Conservation (phyloP, 805 yeast species). For the Teunomyces tritomae region DNA sequence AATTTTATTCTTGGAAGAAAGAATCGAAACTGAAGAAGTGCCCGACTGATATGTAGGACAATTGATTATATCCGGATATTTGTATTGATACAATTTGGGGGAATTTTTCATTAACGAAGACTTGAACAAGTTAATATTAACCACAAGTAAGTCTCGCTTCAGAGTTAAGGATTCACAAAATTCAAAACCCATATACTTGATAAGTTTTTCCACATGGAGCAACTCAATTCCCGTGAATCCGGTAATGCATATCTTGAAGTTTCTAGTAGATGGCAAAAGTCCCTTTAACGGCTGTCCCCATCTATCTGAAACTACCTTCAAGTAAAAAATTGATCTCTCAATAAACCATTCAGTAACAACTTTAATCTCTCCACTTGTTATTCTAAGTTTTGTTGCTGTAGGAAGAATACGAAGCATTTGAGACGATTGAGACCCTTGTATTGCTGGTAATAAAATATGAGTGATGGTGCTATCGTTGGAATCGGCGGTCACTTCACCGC, state of each 20-base stretch:
- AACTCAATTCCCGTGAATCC: constrained; percentile 80
- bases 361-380: constrained; percentile 18
- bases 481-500: constrained; percentile 34
- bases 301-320: constrained; percentile 44
- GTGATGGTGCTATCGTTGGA: constrained; percentile 22
- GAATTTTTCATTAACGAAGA: constrained; percentile 34
- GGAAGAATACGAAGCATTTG: constrained; percentile 26
- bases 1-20: constrained; percentile 52
- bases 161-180: constrained; percentile 48
- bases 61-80: constrained; percentile 27
- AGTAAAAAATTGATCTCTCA: constrained; percentile 67
- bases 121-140: constrained; percentile 49
- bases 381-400: constrained; percentile 18
- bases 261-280: constrained; percentile 18
- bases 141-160: constrained; percentile 54
- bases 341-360: constrained; percentile 77
- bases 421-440: constrained; percentile 26
- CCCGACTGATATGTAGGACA: constrained; percentile 38
- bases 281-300: constrained; percentile 63
- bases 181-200: constrained; percentile 51
- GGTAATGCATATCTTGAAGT: constrained; percentile 49
- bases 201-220: constrained; percentile 65
- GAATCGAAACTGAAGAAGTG: constrained; percentile 29
- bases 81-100: constrained; percentile 40
- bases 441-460: constrained; percentile 32